A percentile compares a stretch with the other conserved stretches of the same genome.
These are phyloP conservation scores for Amphichorda felina DNA, from an alignment of 2,329 filamentous ascomycete species.

Conservation along the genomic window DNA sequence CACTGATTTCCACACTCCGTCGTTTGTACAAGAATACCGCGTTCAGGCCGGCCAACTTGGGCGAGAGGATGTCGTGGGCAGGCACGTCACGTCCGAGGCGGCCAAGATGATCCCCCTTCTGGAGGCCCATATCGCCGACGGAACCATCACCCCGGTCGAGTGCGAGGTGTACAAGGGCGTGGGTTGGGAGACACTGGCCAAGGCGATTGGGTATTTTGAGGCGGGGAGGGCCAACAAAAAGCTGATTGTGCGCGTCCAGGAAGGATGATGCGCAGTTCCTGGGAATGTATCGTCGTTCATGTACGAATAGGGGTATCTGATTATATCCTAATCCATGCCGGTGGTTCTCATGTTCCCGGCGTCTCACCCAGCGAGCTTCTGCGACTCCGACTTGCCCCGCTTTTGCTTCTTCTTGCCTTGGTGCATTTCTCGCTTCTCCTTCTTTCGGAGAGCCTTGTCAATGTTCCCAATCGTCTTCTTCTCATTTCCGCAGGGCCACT, in stretches of 20 bases:
- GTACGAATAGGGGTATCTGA: background rate
- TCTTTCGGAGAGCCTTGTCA: slow-evolving; percentile 41
- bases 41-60: slow-evolving; percentile 13
- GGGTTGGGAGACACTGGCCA: slow-evolving; percentile 12
- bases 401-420: slow-evolving; percentile 33
- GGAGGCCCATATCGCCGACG: slow-evolving; percentile 10
- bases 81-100: slow-evolving; percentile 7
- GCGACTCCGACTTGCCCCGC: slow-evolving; percentile 3
- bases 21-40: slow-evolving; percentile 11
- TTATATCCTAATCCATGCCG: no score
- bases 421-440: slow-evolving; percentile 42
- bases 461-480: slow-evolving; percentile 38
- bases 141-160: slow-evolving; percentile 11
- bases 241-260: slow-evolving; percentile 9
- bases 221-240: slow-evolving; percentile 13
- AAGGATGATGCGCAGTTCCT: background rate
- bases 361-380: background rate
- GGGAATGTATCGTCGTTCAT: no score
- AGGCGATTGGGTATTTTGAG: slow-evolving; percentile 10
- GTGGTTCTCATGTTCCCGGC: background rate
- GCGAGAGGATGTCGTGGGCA: slow-evolving; percentile 6
- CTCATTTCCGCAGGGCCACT: slow-evolving; percentile 50
- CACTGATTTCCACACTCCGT: slow-evolving; percentile 11
- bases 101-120: slow-evolving; percentile 8
- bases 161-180: slow-evolving; percentile 9